Evolutionary conservation across 306 rosid genomes (phyloP).

Genomic region (Fragaria nilgerrensis): DNA sequence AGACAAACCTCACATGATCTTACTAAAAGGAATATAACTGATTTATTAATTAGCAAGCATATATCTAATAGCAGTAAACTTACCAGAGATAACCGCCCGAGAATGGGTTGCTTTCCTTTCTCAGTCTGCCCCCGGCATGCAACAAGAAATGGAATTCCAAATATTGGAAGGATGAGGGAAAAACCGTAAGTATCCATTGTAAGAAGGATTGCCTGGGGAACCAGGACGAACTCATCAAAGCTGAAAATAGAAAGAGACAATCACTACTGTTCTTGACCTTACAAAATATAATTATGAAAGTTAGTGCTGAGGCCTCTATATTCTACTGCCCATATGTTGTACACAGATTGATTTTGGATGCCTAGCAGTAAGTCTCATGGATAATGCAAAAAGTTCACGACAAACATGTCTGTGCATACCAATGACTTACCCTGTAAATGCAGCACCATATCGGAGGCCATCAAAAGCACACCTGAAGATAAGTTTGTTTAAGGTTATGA

Average conservation of each 20-base stretch:
- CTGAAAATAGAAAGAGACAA: slow-evolving; percentile 41
- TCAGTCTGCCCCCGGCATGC: slow-evolving; percentile 35
- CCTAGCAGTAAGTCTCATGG: slow-evolving; percentile 3
- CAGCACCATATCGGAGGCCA: slow-evolving; percentile 96
- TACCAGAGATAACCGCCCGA: slow-evolving; percentile 63
- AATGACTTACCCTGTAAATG: slow-evolving; percentile 78
- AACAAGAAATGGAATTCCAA: slow-evolving; percentile 81
- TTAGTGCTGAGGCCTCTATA: neutral
- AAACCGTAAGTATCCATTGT: slow-evolving; percentile 83
- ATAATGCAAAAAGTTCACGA: neutral
- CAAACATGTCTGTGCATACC: neutral
- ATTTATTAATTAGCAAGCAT: neutral
- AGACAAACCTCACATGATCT: slow-evolving; percentile 23
- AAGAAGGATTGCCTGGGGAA: slow-evolving; percentile 90
- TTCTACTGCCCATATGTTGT: neutral
- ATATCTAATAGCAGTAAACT: slow-evolving; percentile 23
- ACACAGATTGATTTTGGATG: neutral
- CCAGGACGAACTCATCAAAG: slow-evolving; percentile 81
- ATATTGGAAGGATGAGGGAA: slow-evolving; percentile 83
- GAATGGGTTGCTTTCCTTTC: slow-evolving; percentile 38
- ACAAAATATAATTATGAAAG: neutral
- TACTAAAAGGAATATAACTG: slow-evolving; percentile 2
- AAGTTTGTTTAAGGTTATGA: slow-evolving; percentile 10
- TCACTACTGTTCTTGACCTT: neutral
- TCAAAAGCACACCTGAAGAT: slow-evolving; percentile 94